Evolutionary conservation across 2,329 filamentous ascomycete genomes (phyloP).

Genomic region (Aspergillus thermomutatus): DNA sequence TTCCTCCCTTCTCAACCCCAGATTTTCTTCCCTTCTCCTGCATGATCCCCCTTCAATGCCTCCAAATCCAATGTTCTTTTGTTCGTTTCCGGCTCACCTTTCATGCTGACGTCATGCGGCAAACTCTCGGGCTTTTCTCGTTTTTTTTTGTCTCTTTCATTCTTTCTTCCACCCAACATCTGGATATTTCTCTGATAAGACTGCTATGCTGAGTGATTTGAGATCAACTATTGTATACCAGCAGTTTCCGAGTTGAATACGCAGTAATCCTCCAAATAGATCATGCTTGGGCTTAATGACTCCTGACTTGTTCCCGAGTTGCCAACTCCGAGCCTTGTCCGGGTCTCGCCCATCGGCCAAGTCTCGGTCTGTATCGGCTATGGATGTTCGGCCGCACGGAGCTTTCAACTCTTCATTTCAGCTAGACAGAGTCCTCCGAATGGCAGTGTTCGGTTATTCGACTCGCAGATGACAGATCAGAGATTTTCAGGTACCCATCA

Average conservation of each 20-base stretch:
- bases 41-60: neutral
- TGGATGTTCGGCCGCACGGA: slow-evolving; percentile 33
- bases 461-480: neutral
- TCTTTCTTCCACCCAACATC: neutral
- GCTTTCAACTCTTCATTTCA: slow-evolving; percentile 8
- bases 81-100: neutral
- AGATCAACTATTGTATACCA: neutral
- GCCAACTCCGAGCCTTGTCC: slow-evolving; percentile 13
- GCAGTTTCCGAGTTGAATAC: neutral
- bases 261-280: neutral
- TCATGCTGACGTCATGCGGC: neutral
- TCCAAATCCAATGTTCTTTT: neutral
- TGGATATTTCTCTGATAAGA: neutral
- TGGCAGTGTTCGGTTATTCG: neutral
- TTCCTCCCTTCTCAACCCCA: neutral
- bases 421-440: neutral
- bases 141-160: neutral
- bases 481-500: neutral
- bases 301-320: neutral
- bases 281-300: neutral
- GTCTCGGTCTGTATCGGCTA: slow-evolving; percentile 36
- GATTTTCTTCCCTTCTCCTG: neutral
- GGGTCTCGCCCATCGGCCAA: slow-evolving; percentile 14
- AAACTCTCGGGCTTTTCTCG: neutral
- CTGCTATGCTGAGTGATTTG: neutral